These are phyloP conservation scores for Diaporthe aspalathi DNA, from an alignment of 2,329 filamentous ascomycete genomes.

Conservation along the genomic window DNA sequence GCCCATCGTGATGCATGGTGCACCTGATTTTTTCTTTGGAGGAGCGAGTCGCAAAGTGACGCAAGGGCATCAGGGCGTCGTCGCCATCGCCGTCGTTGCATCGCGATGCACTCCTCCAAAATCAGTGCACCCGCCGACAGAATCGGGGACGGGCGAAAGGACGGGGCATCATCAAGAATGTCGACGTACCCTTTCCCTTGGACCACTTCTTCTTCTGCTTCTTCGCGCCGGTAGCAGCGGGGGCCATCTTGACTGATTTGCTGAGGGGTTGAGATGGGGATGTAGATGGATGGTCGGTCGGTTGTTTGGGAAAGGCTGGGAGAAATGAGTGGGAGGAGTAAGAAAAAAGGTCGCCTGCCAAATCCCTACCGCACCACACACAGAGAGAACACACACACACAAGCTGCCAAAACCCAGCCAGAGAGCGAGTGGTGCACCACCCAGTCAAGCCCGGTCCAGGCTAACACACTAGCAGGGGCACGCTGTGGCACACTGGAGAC, in stretches of 20 bases:
- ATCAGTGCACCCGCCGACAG: constrained; percentile 29
- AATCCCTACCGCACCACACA: constrained; percentile 21
- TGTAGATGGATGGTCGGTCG: constrained; percentile 42
- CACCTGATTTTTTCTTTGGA: background rate
- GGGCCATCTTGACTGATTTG: constrained; percentile 58
- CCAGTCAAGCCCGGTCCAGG: no score
- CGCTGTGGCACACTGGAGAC: background rate
- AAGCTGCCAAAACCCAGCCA: constrained; percentile 4
- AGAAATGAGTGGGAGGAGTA: constrained; percentile 22
- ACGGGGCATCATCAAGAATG: background rate
- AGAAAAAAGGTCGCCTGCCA: constrained; percentile 29
- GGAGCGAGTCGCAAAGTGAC: background rate
- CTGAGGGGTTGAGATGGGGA: constrained; percentile 45
- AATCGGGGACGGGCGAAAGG: background rate
- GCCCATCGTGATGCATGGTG: constrained; percentile 16
- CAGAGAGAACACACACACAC: background rate
- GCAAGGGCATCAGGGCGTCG: background rate
- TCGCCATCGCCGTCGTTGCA: constrained; percentile 4
- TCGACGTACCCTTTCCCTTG: constrained; percentile 73
- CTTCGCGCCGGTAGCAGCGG: constrained; percentile 73
- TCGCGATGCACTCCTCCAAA: background rate
- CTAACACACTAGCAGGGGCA: background rate
- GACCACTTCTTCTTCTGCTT: constrained; percentile 87
- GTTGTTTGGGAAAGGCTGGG: constrained; percentile 41
- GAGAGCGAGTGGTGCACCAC: background rate